These are phyloP conservation scores for Punctularia strigosozonata DNA, from an alignment of 768 basidiomycete genomes.

Conservation along the genomic window DNA sequence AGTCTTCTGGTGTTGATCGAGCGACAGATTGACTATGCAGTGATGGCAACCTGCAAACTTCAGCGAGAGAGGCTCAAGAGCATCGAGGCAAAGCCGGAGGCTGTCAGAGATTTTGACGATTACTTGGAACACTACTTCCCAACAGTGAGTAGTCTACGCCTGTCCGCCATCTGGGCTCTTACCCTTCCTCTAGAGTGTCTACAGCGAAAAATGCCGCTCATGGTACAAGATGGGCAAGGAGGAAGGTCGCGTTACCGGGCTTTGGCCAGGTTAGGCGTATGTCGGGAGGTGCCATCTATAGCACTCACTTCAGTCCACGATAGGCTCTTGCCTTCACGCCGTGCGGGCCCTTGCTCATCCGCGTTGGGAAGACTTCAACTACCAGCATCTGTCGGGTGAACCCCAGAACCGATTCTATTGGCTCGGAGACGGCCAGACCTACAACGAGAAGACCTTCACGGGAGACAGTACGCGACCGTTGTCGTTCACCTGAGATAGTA, in stretches of 20 bases:
- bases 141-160: slow-evolving; percentile 18
- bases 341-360: slow-evolving; percentile 36
- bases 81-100: slow-evolving; percentile 45
- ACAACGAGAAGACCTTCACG: slow-evolving; percentile 31
- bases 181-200: slow-evolving; percentile 33
- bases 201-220: slow-evolving; percentile 41
- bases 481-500: neutral
- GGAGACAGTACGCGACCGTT: slow-evolving; percentile 18
- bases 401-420: slow-evolving; percentile 40
- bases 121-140: slow-evolving; percentile 46
- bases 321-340: slow-evolving; percentile 44
- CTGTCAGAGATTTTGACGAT: slow-evolving; percentile 50
- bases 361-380: slow-evolving; percentile 56
- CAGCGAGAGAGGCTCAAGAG: slow-evolving; percentile 52
- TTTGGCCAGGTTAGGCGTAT: slow-evolving; percentile 42
- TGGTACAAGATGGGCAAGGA: slow-evolving; percentile 57
- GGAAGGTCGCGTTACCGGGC: slow-evolving; percentile 41
- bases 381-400: slow-evolving; percentile 32
- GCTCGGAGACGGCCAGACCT: slow-evolving; percentile 50
- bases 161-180: neutral
- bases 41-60: slow-evolving; percentile 43
- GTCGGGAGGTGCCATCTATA: too few relatives aligned
- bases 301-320: neutral
- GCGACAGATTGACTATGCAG: slow-evolving; percentile 44
- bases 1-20: slow-evolving; percentile 46